Evolutionary conservation across 2,329 filamentous ascomycete species (phyloP), one percentile per base, ranked within the genome.

Genomic region (Penicillium sp.): DNA sequence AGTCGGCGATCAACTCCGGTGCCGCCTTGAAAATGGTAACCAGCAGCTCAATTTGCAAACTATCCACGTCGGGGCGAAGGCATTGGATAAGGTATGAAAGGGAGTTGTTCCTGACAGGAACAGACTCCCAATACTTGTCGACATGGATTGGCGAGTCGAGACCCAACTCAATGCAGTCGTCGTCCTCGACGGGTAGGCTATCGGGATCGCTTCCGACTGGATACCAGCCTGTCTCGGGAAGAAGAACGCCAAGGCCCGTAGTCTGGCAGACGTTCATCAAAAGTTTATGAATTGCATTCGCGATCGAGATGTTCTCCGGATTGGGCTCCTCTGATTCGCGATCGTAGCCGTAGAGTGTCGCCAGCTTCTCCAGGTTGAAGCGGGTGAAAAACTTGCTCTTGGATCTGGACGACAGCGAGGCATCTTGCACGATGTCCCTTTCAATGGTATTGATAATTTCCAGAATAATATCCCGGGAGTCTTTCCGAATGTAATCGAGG

Each of bases 1-100:
- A 98, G 62, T 90, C 84, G 38, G 89, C 87, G 1, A 95, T 81
- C 3, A 97, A 78, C 69, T 97, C 93, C 0, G 95, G 92, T 0
- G 87, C 88, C 6, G 82, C 81, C 54, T 78, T 78, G 65, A 98
- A 95, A 29, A 95, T 89, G 3, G 84, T 78, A 4, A 92, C 74
- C 1, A 95, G 72, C 8, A 98, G 79, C 59, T 95, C 86, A 59
- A 85, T 87, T 64, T 98, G 91, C 53, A 86, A 81, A 29, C 82
- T 78, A 69, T 84, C 90, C 27, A 88, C 85, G 77, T 95, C 92
- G 6, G 93, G 92, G 6, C 88, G 84, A 46, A 98, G 77, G 38
- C 79, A 86, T 56, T 88, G 83, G 1, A 88, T 78, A 56, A 97
- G 89, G 31, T 89, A 83, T 12, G 89, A 85, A 3, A 98, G 73